Percentiles rank a stretch among this genome's conserved stretches.
These are phyloP conservation scores for Diplodia seriata DNA, from an alignment of 2,329 filamentous ascomycete species.

Conservation along the genomic window DNA sequence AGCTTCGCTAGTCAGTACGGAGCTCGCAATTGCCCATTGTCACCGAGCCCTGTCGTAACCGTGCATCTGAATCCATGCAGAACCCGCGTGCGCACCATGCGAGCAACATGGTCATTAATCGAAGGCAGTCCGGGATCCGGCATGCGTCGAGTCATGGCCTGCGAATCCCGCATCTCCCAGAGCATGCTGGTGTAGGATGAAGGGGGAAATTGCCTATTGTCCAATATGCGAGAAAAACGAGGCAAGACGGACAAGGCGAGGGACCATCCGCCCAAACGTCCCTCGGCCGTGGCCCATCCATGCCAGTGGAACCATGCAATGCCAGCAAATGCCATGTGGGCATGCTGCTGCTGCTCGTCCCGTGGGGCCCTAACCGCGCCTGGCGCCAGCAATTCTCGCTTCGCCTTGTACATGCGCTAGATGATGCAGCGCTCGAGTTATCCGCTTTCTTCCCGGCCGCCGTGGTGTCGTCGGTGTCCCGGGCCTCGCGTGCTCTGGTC, in stretches of 20 bases:
- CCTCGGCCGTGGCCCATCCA: not conserved
- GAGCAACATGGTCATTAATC: not conserved
- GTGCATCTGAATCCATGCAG: not conserved
- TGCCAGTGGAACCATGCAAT: not conserved
- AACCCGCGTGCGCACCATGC: not conserved
- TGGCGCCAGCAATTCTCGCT: slow-evolving; percentile 4
- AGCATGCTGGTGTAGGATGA: not conserved
- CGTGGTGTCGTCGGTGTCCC: no score
- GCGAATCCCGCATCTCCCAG: not conserved
- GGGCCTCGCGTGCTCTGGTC: no score
- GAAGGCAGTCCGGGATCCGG: slow-evolving; percentile 22
- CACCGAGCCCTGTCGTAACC: not conserved
- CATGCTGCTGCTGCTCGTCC: slow-evolving; percentile 1
- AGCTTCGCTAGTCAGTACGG: slow-evolving; percentile 15
- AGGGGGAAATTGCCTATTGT: slow-evolving; percentile 4
- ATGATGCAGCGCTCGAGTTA: not conserved
- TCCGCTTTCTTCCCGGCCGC: not conserved
- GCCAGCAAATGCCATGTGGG: slow-evolving; percentile 20
- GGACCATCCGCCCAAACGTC: not conserved
- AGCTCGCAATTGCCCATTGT: not conserved
- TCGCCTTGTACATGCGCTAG: not conserved
- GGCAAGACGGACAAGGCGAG: not conserved
- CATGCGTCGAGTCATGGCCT: slow-evolving; percentile 1
- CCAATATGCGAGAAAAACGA: slow-evolving; percentile 10
- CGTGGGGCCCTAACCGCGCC: slow-evolving; percentile 13